Percentiles rank a stretch among this genome's conserved stretches.
phyloP scores from a whole-genome alignment of 176 grass and related monocot genomes.

The Saccharum officinarum region DNA sequence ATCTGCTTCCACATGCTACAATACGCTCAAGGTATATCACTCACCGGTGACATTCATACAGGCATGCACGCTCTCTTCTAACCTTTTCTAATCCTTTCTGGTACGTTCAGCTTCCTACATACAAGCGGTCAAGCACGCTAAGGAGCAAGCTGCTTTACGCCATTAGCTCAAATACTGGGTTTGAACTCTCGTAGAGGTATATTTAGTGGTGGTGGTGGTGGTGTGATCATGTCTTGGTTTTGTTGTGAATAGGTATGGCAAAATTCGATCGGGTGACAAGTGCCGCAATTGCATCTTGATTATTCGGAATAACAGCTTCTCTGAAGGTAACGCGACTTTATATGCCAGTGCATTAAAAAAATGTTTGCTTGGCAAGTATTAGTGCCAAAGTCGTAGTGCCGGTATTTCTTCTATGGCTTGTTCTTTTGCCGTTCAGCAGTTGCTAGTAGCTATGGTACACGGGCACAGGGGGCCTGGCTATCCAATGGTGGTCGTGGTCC shows the following conservation, averaged over 20 bases:
- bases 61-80: neutral
- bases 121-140: constrained; percentile 80
- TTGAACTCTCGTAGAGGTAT: constrained; percentile 76
- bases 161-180: constrained; percentile 86
- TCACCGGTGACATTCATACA: neutral
- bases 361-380: neutral
- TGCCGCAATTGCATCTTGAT: neutral
- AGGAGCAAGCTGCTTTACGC: constrained; percentile 89
- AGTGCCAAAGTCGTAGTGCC: too few relatives aligned
- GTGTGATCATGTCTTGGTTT: constrained; percentile 15
- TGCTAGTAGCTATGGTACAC: neutral
- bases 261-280: constrained; percentile 23
- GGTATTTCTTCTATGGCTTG: neutral
- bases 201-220: neutral
- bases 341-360: neutral
- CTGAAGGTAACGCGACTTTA: neutral
- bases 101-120: constrained; percentile 71
- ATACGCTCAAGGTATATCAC: constrained; percentile 78
- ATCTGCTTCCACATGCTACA: constrained; percentile 97
- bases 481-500: neutral
- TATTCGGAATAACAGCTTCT: neutral
- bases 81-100: neutral
- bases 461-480: too few relatives aligned
- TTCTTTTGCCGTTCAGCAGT: neutral
- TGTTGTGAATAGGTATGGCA: constrained; percentile 54